Percentiles rank a stretch among this genome's conserved stretches.
phyloP scores from a whole-genome alignment of 257 asterid species.

The Thymus mandschuricus region DNA sequence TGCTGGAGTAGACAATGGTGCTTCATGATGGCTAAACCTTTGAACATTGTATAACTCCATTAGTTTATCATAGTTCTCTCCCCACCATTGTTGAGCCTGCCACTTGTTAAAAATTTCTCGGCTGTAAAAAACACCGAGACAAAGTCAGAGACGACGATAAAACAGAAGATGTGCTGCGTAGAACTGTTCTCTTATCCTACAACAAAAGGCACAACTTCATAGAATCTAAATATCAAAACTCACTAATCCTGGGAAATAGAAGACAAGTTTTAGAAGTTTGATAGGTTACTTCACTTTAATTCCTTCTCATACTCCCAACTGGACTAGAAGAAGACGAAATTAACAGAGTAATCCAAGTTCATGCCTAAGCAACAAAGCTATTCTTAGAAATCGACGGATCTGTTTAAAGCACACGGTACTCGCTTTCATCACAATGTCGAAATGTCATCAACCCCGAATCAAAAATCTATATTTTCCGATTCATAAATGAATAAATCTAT shows the following conservation, averaged over 20 bases:
- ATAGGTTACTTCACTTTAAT: not conserved
- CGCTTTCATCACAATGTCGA: constrained; percentile 26
- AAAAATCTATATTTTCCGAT: not conserved
- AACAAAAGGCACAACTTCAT: not conserved
- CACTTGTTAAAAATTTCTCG: constrained; percentile 91
- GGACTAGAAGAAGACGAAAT: not conserved
- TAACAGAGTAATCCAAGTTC: constrained; percentile 1
- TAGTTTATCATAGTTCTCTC: constrained; percentile 81
- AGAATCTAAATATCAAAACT: constrained; percentile 4
- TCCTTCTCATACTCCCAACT: not conserved
- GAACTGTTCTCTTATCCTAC: not conserved
- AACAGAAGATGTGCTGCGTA: constrained; percentile 16
- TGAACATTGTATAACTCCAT: constrained; percentile 91
- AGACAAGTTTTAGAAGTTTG: not conserved
- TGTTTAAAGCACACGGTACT: constrained; percentile 15
- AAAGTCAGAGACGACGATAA: constrained; percentile 30
- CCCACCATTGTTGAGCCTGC: constrained; percentile 98
- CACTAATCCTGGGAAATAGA: constrained; percentile 4
- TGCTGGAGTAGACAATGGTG: constrained; percentile 65
- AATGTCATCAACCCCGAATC: constrained; percentile 5
- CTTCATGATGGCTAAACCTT: constrained; percentile 58
- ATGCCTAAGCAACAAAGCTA: constrained; percentile 17
- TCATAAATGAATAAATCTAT: constrained; percentile 8
- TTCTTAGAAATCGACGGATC: constrained; percentile 26
- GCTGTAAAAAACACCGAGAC: constrained; percentile 46